Evolutionary conservation across 192 early-diverging fungal genomes (phyloP), one percentile per base, ranked within the genome.

Genomic region (Funneliformis mosseae): DNA sequence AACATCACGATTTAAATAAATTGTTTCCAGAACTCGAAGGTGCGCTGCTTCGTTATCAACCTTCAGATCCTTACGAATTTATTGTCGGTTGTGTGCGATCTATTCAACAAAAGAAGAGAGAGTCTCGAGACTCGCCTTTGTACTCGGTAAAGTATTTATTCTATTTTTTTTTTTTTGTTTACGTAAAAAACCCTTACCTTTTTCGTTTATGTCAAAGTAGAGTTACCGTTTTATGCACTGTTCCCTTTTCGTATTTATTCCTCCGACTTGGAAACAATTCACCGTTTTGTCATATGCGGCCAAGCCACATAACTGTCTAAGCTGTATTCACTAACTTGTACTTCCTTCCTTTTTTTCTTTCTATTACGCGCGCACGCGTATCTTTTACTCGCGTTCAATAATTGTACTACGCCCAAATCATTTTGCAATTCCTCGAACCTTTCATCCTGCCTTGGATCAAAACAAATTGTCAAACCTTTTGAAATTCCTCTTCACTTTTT

Each of bases 91-190:
- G 77, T 68, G 28, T 78, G 16, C 42, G 28, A 45, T 25, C 62
- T 18, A 45, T 78, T 55, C 77, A 78, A 43, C 77, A 78, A 42
- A 64, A 55, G 27, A 78, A 78, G 77, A 78, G 48, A 66, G 77
- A 78, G 48, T 69, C 43, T 46, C 68, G 46, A 25, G 77, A 69
- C 12, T 46, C 63, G n/a, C 48, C 48, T 27, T 39, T 25, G 23
- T 78, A 78, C 39, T 78, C 77, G 27, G 77, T 78, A 78, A 77
- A 42, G 41, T 50, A 61, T 50, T 33, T 64, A 74, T 74, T 46
- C 39, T 46, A 18, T 46, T 42, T 74, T 25, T 27, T 33, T 25
- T 45, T 14, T 74, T 12, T 28, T 77, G 59, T 62, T 64, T 63
- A 64, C 23, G 21, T 64, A 64, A 50, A 64, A 27, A 39, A 77